Base-by-base conservation (phyloP, 139 green algal species). In the Coelastrella sp. region DNA sequence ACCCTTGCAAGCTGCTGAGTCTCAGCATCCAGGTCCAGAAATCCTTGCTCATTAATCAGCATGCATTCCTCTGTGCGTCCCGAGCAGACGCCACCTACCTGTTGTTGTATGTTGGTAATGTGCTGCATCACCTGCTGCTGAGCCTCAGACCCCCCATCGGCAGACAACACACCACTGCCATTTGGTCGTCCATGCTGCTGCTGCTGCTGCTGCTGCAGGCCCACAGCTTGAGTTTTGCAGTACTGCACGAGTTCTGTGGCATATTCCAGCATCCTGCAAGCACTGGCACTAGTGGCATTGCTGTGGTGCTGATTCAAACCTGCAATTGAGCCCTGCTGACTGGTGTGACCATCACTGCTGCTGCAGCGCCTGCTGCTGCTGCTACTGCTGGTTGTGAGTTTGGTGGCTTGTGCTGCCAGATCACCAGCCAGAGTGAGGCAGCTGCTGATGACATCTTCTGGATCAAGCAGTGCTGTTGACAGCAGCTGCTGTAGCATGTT, bases 401-500 rank as follows among this genome's bases (percentile, higher is more conserved):
- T 56, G 14, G 7, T 79, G 27, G 82, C 82, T 56, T 87, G 65
- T 24, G 65, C 27, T 35, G 82, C 63, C 63, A 87, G 59, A 49
- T 27, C 63, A 8, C 82, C 82, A 35, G 82, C 82, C n/a, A 87
- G 58, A 6, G 63, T 61, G 4, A 87, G 65, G 82, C 82, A 73
- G 49, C 19, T 78, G 82, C 82, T 87, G 63, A 87, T 78, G 0
- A 25, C 56, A 12, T 79, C 82, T 68, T 65, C 82, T 22, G 27
- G 10, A 8, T 87, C 82, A 12, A 87, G 27, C 25, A 66, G 6
- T 7, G 82, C 61, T 19, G 58, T 57, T 61, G 27, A 63, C 63
- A 87, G 82, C 82, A 87, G 82, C 27, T 87, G 82, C 27, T 66
- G 25, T 7, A 87, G 65, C 82, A 87, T 79, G 65, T 25, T 78